Evolutionary conservation across 2,329 filamentous ascomycete species (phyloP), one percentile per base, ranked within the genome.

Genomic region (Parastagonospora nodorum): DNA sequence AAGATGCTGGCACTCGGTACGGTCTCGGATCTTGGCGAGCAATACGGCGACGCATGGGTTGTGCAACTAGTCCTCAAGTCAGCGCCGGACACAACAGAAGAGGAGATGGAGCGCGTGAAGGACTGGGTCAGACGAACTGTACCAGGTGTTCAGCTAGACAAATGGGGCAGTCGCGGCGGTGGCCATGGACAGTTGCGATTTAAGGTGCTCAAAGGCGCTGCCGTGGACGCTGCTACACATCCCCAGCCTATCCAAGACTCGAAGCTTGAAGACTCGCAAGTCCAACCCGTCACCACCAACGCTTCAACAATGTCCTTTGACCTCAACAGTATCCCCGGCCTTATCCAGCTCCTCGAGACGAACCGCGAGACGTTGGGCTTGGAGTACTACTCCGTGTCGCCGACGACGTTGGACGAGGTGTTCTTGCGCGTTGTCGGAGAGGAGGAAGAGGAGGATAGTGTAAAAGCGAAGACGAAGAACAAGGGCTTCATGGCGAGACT

Each of bases 331-430:
- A 86, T 93, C 16, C 86, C 88, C 0, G 79, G 80, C 5, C 75
- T 95, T 5, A 90, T 94, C 53, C 83, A 87, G 11, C 66, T 87
- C 35, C 77, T 96, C 1, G 92, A 97, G 73, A 83, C 85, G 60
- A 80, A 87, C 55, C 89, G 87, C 64, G 77, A 84, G 15, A 73
- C 75, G 4, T 73, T 96, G 27, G 89, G 89, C 0, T 82, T 96
- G 41, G 88, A 90, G 69, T 90, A 95, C 72, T 97, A 93, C 74
- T 91, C 88, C 42, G 90, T 96, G 58, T 89, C 85, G 50, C 90
- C 90, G 19, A 94, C 91, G 14, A 95, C 90, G 12, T 76, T 97
- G 36, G 92, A 97, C 68, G 90, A 96, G 73, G 92, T 97, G 0
- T 97, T 97, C 74, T 74, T 97, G 70, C 83, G 82, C 24, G 94